Base-by-base conservation (phyloP, 176 grass and related monocot genomes). In the Phragmites australis region DNA sequence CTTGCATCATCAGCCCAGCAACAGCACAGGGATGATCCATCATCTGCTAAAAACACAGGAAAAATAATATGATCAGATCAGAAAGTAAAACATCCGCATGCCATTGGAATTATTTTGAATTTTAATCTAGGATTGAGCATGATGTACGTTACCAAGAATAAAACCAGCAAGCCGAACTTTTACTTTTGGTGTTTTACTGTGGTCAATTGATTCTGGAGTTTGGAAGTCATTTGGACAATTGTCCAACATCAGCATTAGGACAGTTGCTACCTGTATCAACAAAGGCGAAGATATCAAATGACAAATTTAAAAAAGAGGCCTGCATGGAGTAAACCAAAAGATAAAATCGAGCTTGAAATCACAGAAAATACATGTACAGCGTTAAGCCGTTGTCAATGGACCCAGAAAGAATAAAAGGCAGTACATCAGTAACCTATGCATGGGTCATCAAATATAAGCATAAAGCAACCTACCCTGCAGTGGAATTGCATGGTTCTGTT, bases 21-120 rank as follows among this genome's bases (percentile, higher is more conserved):
- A 91, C 77, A 91, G 78, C 86, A 91, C 29, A 93, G 84, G 8
- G 90, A 90, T 78, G 83, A 93, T 81, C 96, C 92, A 79, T 98
- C 90, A 91, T 98, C 90, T 98, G 70, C 67, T 48, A 40, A 90
- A 90, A 86, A 22, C 26, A 83, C 44, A 51, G 60, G 59, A 56
- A 41, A 69, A 6, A 80, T 42, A 47, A 58, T 39, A 47, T n/a
- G 61, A 69, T 17, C 31, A 75, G 34, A 83, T 56, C 4, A 74
- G 30, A 37, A 75, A 60, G 3, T 9, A 74, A 65, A 79, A 44
- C 21, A 69, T 30, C 15, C 26, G 2, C 54, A 10, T 15, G 48
- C 45, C 18, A 69, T 29, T 84, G 56, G 12, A 87, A 65, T 12
- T 56, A 30, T 64, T 63, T 84, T 45, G 0, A 77, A 40, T 70